Evolutionary conservation across 306 rosid genomes (phyloP), one percentile per base, ranked within the genome.

Genomic region (Quercus parvula): DNA sequence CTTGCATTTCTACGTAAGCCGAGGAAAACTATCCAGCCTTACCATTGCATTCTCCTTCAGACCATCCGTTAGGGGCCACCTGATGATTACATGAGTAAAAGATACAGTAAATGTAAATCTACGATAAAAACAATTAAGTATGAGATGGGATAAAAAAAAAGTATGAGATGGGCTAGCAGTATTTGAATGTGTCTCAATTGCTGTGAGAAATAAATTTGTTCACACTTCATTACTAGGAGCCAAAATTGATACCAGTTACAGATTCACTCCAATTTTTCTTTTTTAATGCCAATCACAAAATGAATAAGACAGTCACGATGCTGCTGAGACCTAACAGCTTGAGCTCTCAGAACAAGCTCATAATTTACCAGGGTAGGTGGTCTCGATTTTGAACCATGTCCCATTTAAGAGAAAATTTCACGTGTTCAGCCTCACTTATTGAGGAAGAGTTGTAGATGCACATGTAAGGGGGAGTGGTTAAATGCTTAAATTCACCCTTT

Each of bases 11-110:
- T 46, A 92, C 87, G 74, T 92, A 94, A 64, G 99, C 97, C 24
- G 97, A 90, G 75, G 99, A 97, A 87, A 92, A 94, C 99, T 97
- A 91, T 72, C 97, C 97, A 25, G 92, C 87, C 83, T 87, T 85
- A 76, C 92, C 91, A 1, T 88, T 81, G 83, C 88, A 88, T 81
- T 90, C 90, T 88, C 99, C 99, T 88, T 92, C 89, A 12, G 99
- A 92, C 99, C 99, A 94, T 78, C 99, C 99, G 78, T 91, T 88
- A 5, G 90, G 73, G 70, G 75, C 89, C 77, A 91, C 91, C 97
- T 94, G 81, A 31, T 56, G 25, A 81, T 5, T 49, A 33, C 62
- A 25, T 46, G 18, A 5, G 66, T 57, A 28, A 69, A 54, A 78
- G 58, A 28, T 17, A 28, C 13, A 66, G 25, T 24, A 52, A 14